Evolutionary conservation across 495 filamentous ascomycete species (phyloP), one percentile per base, ranked within the genome.

Genomic region (Podospora conica): DNA sequence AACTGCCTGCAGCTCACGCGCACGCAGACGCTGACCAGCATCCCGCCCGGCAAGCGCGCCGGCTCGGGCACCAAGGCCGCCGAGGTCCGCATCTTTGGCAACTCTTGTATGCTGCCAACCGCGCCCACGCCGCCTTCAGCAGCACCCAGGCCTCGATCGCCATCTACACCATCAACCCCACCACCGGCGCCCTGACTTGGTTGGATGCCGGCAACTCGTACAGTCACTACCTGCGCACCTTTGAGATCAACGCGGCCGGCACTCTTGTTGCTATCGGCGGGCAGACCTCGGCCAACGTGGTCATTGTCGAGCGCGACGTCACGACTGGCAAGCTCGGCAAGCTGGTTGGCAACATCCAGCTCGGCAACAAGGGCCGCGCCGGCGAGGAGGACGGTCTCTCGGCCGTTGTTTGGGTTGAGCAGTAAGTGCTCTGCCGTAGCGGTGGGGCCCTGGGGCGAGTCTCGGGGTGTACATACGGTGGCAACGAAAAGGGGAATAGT

Each of bases 201-300:
- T 62, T 77, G 48, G 78, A 81, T 68, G 71, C 75, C 3, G 77
- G 76, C 28, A 76, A 78, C 58, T 75, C 77, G 58, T 75, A 80
- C 70, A 69, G 77, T 5, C 79, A 78, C 74, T 81, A 81, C 70
- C 78, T 79, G 48, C 76, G 89, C 9, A 86, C 87, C 3, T 86
- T 91, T 73, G 80, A 80, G 12, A 77, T 91, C 58, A 90, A 88
- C 70, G 82, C 83, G 66, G 80, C 79, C 0, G 88, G 88, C 0
- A 80, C 82, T 63, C 69, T 89, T 57, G 83, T 87, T 1, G 88
- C 87, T 0, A 81, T 91, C 40, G 88, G 86, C 6, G 81, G 88
- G 33, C 87, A 90, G 78, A 82, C 80, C 4, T 86, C 82, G 63
- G 78, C 82, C 22, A 84, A 82, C 57, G 86, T 91, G 0, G 88